Conservation (phyloP, 768 basidiomycete species). For the Brasilioporus rufonigricans region DNA sequence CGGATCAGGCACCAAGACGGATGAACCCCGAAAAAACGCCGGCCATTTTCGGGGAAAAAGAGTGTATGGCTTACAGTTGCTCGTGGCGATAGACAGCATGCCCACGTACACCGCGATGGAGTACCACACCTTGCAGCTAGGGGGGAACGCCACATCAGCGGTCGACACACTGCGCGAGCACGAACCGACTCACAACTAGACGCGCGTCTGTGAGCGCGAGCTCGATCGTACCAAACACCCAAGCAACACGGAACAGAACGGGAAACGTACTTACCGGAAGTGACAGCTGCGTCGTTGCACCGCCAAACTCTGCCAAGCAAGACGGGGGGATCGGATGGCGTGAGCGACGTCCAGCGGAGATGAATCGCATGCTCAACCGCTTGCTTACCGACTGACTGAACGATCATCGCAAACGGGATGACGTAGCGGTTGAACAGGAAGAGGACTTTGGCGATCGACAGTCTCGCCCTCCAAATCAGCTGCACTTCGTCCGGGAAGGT, state of each 20-base stretch:
- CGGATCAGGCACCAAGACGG: conserved; percentile 6
- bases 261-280: conserved; percentile 10
- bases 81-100: conserved; percentile 33
- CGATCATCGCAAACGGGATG: conserved; percentile 31
- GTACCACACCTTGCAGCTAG: conserved; percentile 28
- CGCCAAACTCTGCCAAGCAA: conserved; percentile 23
- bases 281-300: conserved; percentile 8
- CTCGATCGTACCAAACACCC: neutral
- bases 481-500: conserved; percentile 34
- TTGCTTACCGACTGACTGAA: conserved; percentile 30
- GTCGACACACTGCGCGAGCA: neutral
- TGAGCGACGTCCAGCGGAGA: neutral
- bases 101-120: conserved; percentile 28
- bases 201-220: neutral
- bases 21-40: too few species aligned
- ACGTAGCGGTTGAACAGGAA: conserved; percentile 36
- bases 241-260: neutral
- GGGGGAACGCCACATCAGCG: conserved; percentile 1
- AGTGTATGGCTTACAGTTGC: conserved; percentile 32
- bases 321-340: neutral
- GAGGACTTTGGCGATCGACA: conserved; percentile 29
- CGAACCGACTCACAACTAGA: conserved; percentile 18
- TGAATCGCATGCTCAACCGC: too few species aligned
- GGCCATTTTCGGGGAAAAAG: neutral
- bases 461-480: conserved; percentile 31